Conservation (phyloP, 2,329 filamentous ascomycete species). For the Neonectria punicea region DNA sequence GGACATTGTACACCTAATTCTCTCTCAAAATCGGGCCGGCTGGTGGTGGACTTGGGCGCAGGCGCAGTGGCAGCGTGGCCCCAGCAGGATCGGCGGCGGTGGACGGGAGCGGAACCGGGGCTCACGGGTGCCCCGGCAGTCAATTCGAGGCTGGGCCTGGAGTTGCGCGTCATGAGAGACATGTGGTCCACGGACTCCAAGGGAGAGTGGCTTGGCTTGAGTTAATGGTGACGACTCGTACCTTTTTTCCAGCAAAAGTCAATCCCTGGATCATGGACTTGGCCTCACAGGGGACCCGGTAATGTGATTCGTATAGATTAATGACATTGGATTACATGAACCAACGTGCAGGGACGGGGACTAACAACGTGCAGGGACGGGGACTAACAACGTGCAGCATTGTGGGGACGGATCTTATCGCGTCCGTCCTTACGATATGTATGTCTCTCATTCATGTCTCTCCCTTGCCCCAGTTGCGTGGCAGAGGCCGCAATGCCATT, state of each 20-base stretch:
- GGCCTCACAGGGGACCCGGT: slow-evolving; percentile 6
- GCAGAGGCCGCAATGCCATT: neutral
- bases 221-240: neutral
- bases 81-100: slow-evolving; percentile 20
- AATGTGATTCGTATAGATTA: slow-evolving; percentile 18
- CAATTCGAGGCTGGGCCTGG: slow-evolving; percentile 39
- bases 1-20: slow-evolving; percentile 36
- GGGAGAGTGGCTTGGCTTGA: neutral
- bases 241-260: neutral
- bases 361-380: neutral
- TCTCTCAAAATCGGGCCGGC: slow-evolving; percentile 32
- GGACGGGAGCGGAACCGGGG: slow-evolving; percentile 8
- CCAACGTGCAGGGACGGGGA: neutral
- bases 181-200: neutral
- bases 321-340: slow-evolving; percentile 10
- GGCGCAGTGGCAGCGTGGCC: slow-evolving; percentile 36
- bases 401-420: neutral
- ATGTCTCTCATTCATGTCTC: neutral
- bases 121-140: slow-evolving; percentile 14
- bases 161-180: slow-evolving; percentile 36
- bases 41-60: slow-evolving; percentile 36
- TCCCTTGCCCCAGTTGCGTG: neutral
- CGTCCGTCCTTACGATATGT: neutral
- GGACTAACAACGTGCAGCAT: neutral
- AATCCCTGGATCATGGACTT: neutral